Evolutionary conservation across 75 land plant species (phyloP).

Genomic region (Pinus tabuliformis): DNA sequence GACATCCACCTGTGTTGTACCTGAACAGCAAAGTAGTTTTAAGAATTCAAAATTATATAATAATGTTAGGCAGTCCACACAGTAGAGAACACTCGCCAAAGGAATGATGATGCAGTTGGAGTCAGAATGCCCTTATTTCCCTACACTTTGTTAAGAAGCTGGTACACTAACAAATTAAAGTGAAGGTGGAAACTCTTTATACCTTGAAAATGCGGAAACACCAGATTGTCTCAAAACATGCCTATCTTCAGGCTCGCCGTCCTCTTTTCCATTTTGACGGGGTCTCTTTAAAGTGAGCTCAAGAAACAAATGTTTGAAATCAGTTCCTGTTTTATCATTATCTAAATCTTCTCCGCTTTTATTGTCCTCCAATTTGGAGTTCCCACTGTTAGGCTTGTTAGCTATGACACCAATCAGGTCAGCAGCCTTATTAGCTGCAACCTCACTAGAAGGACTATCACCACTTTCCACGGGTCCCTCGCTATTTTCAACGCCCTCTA

Average conservation of each 20-base stretch:
- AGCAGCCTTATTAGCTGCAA: slow-evolving; percentile 13
- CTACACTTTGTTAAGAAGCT: background rate
- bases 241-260: slow-evolving; percentile 33
- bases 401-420: slow-evolving; percentile 12
- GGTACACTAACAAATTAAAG: background rate
- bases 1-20: slow-evolving; percentile 27
- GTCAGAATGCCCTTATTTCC: background rate
- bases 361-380: slow-evolving; percentile 4
- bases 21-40: slow-evolving; percentile 13
- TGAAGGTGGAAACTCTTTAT: slow-evolving; percentile 6
- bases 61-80: background rate
- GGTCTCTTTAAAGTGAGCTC: slow-evolving; percentile 66
- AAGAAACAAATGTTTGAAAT: slow-evolving; percentile 35
- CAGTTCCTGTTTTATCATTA: slow-evolving; percentile 18
- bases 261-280: slow-evolving; percentile 25
- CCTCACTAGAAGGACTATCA: slow-evolving; percentile 11
- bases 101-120: background rate
- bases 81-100: background rate
- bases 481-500: slow-evolving; percentile 8
- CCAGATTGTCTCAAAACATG: slow-evolving; percentile 70
- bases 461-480: slow-evolving; percentile 10
- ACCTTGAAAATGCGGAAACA: slow-evolving; percentile 87
- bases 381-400: slow-evolving; percentile 3
- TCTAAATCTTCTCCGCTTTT: slow-evolving; percentile 6
- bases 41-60: background rate